These are phyloP conservation scores for Ajuga chamaepitys DNA, from an alignment of 257 asterid genomes.

Conservation along the genomic window DNA sequence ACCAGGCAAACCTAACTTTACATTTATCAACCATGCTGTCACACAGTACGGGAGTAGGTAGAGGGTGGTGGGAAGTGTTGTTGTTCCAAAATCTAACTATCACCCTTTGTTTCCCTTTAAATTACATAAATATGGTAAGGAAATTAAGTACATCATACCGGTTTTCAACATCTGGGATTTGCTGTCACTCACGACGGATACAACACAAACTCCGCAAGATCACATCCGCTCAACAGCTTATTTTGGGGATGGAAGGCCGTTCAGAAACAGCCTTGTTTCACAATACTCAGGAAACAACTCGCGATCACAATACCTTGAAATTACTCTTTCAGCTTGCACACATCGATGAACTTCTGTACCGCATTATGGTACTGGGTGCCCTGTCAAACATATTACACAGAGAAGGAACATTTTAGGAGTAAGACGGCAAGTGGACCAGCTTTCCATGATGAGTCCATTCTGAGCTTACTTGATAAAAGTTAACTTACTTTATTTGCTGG, in stretches of 20 bases:
- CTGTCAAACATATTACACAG: slow-evolving; percentile 31
- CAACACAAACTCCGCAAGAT: background rate
- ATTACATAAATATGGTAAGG: background rate
- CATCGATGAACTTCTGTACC: slow-evolving; percentile 75
- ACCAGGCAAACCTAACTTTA: slow-evolving; percentile 12
- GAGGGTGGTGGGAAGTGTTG: background rate
- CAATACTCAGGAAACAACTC: background rate
- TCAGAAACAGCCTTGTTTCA: background rate
- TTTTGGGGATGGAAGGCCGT: background rate
- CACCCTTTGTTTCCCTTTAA: no score
- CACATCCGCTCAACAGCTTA: background rate
- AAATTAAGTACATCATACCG: background rate
- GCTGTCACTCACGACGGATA: slow-evolving; percentile 2
- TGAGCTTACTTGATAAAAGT: no score
- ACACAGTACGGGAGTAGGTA: background rate
- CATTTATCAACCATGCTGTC: slow-evolving; percentile 10
- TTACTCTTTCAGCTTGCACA: slow-evolving; percentile 73
- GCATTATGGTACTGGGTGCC: slow-evolving; percentile 94
- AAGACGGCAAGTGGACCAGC: no score
- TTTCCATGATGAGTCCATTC: no score
- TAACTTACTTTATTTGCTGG: no score
- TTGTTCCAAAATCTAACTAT: no score
- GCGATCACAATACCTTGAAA: background rate
- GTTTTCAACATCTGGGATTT: background rate
- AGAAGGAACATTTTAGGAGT: background rate